Conservation (phyloP, 2,329 filamentous ascomycete species). For the Aspergillus tamarii region DNA sequence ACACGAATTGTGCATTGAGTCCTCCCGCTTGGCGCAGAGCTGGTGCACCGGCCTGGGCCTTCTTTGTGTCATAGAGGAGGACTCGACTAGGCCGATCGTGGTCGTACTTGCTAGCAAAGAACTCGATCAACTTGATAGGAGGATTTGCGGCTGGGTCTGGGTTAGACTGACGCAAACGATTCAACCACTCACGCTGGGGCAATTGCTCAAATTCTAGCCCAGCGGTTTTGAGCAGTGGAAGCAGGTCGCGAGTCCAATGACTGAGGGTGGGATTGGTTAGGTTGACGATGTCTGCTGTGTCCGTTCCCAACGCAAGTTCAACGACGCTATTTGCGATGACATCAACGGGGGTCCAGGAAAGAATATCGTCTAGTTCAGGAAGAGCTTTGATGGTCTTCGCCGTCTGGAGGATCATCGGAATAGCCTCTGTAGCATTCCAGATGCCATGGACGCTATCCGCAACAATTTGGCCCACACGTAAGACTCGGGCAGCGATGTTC, state of each 20-base stretch:
- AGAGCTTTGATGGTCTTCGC: conserved; percentile 49
- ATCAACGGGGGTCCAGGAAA: conserved; percentile 50
- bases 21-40: conserved; percentile 18
- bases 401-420: conserved; percentile 55
- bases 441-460: conserved; percentile 29
- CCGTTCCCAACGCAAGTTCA: conserved; percentile 24
- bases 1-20: conserved; percentile 13
- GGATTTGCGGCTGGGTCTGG: conserved; percentile 54
- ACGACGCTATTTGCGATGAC: conserved; percentile 41
- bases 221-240: conserved; percentile 55
- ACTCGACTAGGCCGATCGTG: conserved; percentile 30
- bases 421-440: conserved; percentile 38
- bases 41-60: conserved; percentile 20
- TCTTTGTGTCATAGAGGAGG: conserved; percentile 32
- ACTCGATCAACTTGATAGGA: conserved; percentile 56
- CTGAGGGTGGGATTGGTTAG: conserved; percentile 56
- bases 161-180: conserved; percentile 48
- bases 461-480: conserved; percentile 38
- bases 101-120: conserved; percentile 57
- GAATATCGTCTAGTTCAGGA: conserved; percentile 49
- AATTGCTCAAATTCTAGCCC: conserved; percentile 40
- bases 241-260: conserved; percentile 47
- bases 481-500: conserved; percentile 25
- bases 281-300: conserved; percentile 37
- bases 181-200: conserved; percentile 31